These are phyloP conservation scores for Ulota crispa DNA, from an alignment of 225 moss, liverwort and hornwort species.

Conservation along the genomic window DNA sequence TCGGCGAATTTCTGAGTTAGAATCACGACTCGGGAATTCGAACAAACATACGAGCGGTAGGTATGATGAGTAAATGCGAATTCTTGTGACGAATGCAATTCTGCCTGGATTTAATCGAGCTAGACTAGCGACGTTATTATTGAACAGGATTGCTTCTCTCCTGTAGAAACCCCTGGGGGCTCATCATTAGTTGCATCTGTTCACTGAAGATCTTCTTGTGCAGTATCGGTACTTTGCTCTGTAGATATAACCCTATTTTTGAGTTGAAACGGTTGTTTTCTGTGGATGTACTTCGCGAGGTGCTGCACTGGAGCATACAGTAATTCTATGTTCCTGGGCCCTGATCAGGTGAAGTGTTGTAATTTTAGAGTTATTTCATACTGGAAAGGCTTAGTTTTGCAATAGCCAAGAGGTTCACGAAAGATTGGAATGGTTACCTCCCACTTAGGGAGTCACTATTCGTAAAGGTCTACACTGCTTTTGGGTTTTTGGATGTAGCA, in stretches of 20 bases:
- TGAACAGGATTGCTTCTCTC: background rate
- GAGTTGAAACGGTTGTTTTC: conserved; percentile 9
- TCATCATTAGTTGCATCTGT: background rate
- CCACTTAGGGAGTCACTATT: background rate
- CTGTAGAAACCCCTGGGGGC: background rate
- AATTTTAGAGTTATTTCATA: conserved; percentile 14
- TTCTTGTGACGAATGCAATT: background rate
- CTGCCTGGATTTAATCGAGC: background rate
- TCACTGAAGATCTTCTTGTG: background rate
- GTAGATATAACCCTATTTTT: background rate
- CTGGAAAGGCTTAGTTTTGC: conserved; percentile 6
- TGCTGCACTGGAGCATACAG: background rate
- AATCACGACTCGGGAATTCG: conserved; percentile 29
- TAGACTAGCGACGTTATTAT: background rate
- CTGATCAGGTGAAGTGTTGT: conserved; percentile 5
- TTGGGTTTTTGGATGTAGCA: background rate
- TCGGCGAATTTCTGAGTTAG: conserved; percentile 59
- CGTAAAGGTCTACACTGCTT: background rate
- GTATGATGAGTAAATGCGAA: conserved; percentile 12
- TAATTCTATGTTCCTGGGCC: background rate
- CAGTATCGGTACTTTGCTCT: background rate
- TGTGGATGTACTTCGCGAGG: background rate
- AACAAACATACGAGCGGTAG: background rate
- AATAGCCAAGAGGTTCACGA: background rate
- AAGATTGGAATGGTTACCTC: background rate